Evolutionary conservation across 352 stramenopile species (phyloP).

Genomic region (Globisporangium polare): DNA sequence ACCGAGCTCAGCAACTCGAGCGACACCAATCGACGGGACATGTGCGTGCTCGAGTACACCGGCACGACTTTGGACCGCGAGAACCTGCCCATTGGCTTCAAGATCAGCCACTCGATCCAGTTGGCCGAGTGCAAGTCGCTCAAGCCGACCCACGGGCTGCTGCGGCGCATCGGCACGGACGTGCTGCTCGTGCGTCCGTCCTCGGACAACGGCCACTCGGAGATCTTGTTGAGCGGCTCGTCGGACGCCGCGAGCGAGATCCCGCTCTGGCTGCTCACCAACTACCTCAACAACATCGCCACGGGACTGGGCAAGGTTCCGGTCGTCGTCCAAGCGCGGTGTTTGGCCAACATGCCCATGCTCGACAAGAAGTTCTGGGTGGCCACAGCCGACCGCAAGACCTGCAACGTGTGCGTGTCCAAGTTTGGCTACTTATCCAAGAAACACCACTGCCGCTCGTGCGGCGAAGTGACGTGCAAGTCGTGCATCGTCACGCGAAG

Average conservation of each 20-base stretch:
- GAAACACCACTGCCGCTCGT: constrained; percentile 72
- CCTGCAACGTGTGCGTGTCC: constrained; percentile 53
- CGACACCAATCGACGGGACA: constrained; percentile 51
- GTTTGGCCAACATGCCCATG: constrained; percentile 39
- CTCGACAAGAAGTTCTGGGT: constrained; percentile 49
- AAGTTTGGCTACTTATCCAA: constrained; percentile 71
- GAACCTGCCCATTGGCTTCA: constrained; percentile 53
- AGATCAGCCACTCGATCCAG: constrained; percentile 54
- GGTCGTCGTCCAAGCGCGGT: constrained; percentile 44
- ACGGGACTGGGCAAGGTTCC: constrained; percentile 41
- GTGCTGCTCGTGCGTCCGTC: constrained; percentile 42
- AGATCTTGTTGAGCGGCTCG: constrained; percentile 48
- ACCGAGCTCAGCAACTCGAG: constrained; percentile 48
- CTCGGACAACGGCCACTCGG: constrained; percentile 42
- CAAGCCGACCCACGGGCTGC: constrained; percentile 55
- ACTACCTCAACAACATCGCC: constrained; percentile 37
- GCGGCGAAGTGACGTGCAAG: constrained; percentile 75
- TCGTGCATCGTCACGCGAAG: constrained; percentile 60
- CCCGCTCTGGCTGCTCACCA: constrained; percentile 32
- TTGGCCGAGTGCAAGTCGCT: constrained; percentile 54
- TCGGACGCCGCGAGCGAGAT: constrained; percentile 38
- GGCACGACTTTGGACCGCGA: constrained; percentile 56
- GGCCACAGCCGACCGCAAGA: constrained; percentile 41
- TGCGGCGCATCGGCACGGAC: constrained; percentile 46
- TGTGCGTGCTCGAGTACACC: constrained; percentile 72